Evolutionary conservation across 2,329 filamentous ascomycete species (phyloP).

Genomic region (Penicillium capsulatum): DNA sequence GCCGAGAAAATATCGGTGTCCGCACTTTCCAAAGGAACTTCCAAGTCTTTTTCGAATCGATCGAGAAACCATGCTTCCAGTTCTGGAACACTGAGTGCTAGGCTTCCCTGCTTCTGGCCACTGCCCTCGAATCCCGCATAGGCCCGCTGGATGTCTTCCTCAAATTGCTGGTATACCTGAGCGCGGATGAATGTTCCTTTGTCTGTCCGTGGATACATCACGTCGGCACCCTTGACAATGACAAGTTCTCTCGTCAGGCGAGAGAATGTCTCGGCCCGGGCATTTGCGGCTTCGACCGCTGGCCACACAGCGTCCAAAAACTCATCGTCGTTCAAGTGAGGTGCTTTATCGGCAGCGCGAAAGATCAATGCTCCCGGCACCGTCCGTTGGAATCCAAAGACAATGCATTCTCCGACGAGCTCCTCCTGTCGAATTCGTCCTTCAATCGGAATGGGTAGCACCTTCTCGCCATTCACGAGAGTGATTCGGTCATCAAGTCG

Average conservation of each 20-base stretch:
- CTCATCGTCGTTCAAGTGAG: constrained; percentile 49
- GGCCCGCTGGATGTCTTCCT: constrained; percentile 44
- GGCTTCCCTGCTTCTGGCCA: constrained; percentile 25
- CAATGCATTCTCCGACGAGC: constrained; percentile 53
- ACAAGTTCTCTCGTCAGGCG: constrained; percentile 54
- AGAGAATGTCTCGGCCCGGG: constrained; percentile 50
- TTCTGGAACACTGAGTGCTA: constrained; percentile 14
- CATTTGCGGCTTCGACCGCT: constrained; percentile 51
- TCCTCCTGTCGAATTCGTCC: constrained; percentile 51
- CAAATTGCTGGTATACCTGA: constrained; percentile 49
- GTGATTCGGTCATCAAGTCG: constrained; percentile 48
- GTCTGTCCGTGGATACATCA: constrained; percentile 51
- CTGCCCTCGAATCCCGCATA: constrained; percentile 46
- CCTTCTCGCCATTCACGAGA: constrained; percentile 50
- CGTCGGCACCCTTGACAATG: constrained; percentile 45
- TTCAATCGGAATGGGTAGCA: constrained; percentile 50
- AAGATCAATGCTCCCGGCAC: constrained; percentile 48
- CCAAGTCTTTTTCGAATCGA: constrained; percentile 21
- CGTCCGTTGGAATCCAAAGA: constrained; percentile 54
- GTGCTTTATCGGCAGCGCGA: constrained; percentile 49
- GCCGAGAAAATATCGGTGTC: constrained; percentile 57
- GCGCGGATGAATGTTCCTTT: constrained; percentile 56
- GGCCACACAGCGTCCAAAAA: constrained; percentile 44
- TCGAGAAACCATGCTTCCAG: constrained; percentile 45
- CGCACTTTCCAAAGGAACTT: constrained; percentile 18